Percentiles rank a stretch among this genome's conserved stretches.
Evolutionary conservation across 1,139 yeast genomes (phyloP).

Genomic region (Yamadazyma atmosphaerica): DNA sequence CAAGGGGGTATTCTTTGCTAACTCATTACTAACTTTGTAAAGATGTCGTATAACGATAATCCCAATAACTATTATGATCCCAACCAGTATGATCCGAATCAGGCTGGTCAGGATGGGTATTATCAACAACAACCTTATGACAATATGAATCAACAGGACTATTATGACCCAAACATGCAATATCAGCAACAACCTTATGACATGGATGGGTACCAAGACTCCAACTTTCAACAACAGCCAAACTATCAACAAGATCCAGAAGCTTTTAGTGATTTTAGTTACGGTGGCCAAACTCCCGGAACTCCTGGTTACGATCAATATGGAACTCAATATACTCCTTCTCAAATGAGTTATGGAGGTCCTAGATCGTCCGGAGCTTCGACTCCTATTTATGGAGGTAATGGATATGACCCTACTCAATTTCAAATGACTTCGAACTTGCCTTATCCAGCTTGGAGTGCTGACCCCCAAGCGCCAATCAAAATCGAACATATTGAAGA

Average conservation of each 20-base stretch:
- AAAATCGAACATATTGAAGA: constrained; percentile 87
- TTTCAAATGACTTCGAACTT: constrained; percentile 58
- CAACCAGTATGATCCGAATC: constrained; percentile 49
- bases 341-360: constrained; percentile 75
- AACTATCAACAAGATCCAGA: constrained; percentile 64
- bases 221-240: constrained; percentile 45
- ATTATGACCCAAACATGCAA: constrained; percentile 51
- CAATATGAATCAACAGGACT: constrained; percentile 33
- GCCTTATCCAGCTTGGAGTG: constrained; percentile 96
- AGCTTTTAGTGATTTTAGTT: constrained; percentile 76
- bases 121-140: constrained; percentile 50
- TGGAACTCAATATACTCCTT: constrained; percentile 78
- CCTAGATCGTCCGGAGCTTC: constrained; percentile 92
- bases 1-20: not conserved
- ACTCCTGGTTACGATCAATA: constrained; percentile 70
- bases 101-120: constrained; percentile 42
- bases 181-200: constrained; percentile 54
- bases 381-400: constrained; percentile 88
- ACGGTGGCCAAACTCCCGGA: constrained; percentile 73
- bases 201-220: constrained; percentile 49
- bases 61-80: constrained; percentile 48
- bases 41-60: constrained; percentile 56
- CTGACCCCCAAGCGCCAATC: constrained; percentile 82
- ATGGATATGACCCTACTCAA: constrained; percentile 65
- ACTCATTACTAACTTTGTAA: constrained; percentile 21